Conservation (phyloP, 208 protist genomes). For the Acanthamoeba triangularis region DNA sequence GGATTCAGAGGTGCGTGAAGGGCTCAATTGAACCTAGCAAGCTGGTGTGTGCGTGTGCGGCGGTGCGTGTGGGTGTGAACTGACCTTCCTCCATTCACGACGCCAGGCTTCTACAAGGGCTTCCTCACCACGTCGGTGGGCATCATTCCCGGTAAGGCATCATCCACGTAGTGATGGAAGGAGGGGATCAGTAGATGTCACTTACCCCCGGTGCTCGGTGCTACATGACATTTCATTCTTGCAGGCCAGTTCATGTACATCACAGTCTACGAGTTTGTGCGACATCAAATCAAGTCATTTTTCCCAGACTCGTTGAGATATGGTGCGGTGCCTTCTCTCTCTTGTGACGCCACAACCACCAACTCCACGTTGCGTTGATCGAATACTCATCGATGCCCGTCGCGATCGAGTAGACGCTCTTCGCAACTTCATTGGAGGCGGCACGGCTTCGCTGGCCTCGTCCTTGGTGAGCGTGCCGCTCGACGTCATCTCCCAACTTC, state of each 20-base stretch:
- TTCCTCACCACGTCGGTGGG: conserved; percentile 64
- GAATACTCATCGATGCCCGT: no score
- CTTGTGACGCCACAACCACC: neutral
- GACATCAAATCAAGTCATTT: conserved; percentile 34
- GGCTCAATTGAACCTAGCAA: neutral
- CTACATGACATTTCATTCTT: neutral
- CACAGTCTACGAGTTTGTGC: conserved; percentile 57
- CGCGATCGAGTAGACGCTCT: neutral
- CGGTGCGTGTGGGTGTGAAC: neutral
- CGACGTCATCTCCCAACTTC: conserved; percentile 54
- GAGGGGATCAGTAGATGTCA: neutral
- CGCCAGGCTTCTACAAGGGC: conserved; percentile 56
- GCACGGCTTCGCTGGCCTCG: conserved; percentile 31
- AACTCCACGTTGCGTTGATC: neutral
- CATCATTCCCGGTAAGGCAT: conserved; percentile 48
- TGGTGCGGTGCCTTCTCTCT: neutral
- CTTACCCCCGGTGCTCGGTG: neutral
- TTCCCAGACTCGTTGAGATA: conserved; percentile 13
- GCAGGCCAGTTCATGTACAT: conserved; percentile 61
- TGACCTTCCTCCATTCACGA: neutral
- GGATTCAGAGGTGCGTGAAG: conserved; percentile 22
- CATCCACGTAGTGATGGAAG: no score
- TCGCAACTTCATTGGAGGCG: conserved; percentile 54
- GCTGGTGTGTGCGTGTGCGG: neutral
- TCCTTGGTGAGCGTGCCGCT: conserved; percentile 48